These are phyloP conservation scores for Polytrichum formosum DNA, from an alignment of 225 moss, liverwort and hornwort genomes.

Conservation along the genomic window DNA sequence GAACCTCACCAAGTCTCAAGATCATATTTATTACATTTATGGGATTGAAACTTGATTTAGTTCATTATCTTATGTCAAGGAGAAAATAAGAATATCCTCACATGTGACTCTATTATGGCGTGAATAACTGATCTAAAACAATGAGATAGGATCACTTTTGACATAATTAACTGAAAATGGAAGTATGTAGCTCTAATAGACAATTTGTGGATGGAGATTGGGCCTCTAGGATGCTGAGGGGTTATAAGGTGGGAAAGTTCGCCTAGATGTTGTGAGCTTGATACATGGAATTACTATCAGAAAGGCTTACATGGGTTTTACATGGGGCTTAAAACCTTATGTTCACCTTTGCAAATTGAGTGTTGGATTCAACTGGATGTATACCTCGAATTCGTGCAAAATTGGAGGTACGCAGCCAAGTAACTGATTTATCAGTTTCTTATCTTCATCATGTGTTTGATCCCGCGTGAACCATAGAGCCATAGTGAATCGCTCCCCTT, in stretches of 20 bases:
- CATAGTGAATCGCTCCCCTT: conserved; percentile 88
- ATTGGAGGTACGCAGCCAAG: conserved; percentile 9
- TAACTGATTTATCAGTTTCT: conserved; percentile 64
- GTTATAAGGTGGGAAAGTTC: background rate
- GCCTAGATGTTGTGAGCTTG: too few relatives aligned
- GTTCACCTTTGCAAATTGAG: conserved; percentile 30
- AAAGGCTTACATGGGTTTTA: background rate
- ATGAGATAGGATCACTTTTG: too few relatives aligned
- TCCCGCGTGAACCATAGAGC: conserved; percentile 86
- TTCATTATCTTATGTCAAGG: too few relatives aligned
- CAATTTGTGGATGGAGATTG: background rate
- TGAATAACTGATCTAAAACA: too few relatives aligned
- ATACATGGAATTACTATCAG: too few relatives aligned
- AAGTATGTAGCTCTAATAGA: background rate
- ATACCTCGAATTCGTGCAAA: background rate
- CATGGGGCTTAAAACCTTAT: conserved; percentile 1
- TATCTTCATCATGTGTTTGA: conserved; percentile 70
- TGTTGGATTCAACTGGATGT: conserved; percentile 5
- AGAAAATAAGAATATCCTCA: too few relatives aligned
- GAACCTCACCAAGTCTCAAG: too few relatives aligned
- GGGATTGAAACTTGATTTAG: too few relatives aligned
- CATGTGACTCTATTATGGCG: too few relatives aligned
- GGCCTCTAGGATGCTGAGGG: background rate
- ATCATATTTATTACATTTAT: too few relatives aligned
- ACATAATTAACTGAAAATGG: background rate